Evolutionary conservation across 1,284 basidiomycete species (phyloP).

Genomic region (Ceratobasidium sp.): DNA sequence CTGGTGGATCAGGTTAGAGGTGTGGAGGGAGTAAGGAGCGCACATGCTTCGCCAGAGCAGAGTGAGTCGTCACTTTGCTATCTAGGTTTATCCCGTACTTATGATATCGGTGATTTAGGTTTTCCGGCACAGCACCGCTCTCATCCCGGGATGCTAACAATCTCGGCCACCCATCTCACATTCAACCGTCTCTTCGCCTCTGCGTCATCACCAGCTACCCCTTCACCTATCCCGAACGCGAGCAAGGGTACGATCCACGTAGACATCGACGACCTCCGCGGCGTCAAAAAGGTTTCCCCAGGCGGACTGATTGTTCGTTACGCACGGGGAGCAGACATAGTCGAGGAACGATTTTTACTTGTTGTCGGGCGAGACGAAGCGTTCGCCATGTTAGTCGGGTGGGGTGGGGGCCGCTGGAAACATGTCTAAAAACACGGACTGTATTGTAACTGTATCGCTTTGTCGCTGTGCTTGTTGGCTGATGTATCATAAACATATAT

Average conservation of each 20-base stretch:
- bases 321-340: slow-evolving; percentile 1
- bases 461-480: too few relatives aligned
- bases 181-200: slow-evolving; percentile 58
- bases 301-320: slow-evolving; percentile 25
- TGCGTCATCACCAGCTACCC: background rate
- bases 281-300: slow-evolving; percentile 66
- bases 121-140: slow-evolving; percentile 71
- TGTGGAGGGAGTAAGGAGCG: background rate
- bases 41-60: slow-evolving; percentile 24
- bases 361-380: slow-evolving; percentile 73
- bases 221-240: too few relatives aligned
- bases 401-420: slow-evolving; percentile 56
- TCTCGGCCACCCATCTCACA: slow-evolving; percentile 65
- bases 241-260: slow-evolving; percentile 63
- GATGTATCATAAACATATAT: too few relatives aligned
- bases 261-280: slow-evolving; percentile 63
- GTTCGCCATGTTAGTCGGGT: slow-evolving; percentile 74
- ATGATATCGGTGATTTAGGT: slow-evolving; percentile 58
- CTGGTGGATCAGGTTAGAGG: slow-evolving; percentile 27
- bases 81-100: background rate
- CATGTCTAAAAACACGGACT: slow-evolving; percentile 43
- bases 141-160: slow-evolving; percentile 71
- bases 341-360: slow-evolving; percentile 70
- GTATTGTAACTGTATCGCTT: background rate
- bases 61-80: slow-evolving; percentile 7